Conservation (phyloP, 495 filamentous ascomycete species). For the Penicillium simplicissimum region DNA sequence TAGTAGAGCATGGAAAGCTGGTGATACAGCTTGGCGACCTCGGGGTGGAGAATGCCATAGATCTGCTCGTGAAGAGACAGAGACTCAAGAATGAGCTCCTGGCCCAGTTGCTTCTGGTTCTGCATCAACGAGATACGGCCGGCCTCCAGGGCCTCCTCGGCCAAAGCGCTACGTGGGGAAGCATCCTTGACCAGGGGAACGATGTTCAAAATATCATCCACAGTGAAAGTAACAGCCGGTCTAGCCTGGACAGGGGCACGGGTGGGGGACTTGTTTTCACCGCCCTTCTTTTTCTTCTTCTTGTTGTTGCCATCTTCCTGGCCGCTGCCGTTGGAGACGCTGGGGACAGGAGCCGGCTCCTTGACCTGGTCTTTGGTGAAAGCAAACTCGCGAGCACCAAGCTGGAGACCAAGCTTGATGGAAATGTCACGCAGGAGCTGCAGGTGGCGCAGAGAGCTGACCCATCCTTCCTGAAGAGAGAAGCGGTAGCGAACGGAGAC, state of each 20-base stretch:
- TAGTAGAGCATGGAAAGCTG: constrained; percentile 93
- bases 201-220: constrained; percentile 87
- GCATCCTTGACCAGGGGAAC: constrained; percentile 94
- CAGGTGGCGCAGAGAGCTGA: constrained; percentile 62
- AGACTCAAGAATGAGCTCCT: constrained; percentile 93
- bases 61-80: constrained; percentile 98
- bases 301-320: constrained; percentile 67
- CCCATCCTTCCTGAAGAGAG: constrained; percentile 68
- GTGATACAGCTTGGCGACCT: constrained; percentile 94
- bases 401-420: constrained; percentile 88
- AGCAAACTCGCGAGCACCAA: constrained; percentile 77
- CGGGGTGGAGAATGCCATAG: constrained; percentile 95
- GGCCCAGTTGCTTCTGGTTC: constrained; percentile 91
- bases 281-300: constrained; percentile 71
- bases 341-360: constrained; percentile 39
- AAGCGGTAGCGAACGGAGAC: constrained; percentile 72
- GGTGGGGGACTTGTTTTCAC: constrained; percentile 53
- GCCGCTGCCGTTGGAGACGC: constrained; percentile 41
- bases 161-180: constrained; percentile 80
- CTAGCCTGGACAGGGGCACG: constrained; percentile 42
- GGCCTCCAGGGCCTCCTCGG: constrained; percentile 94
- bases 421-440: constrained; percentile 89
- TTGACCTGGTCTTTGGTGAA: constrained; percentile 58
- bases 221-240: constrained; percentile 60
- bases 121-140: constrained; percentile 93